Base-by-base conservation (phyloP, 2,329 filamentous ascomycete species). In the Sphaerulina vaccinii region DNA sequence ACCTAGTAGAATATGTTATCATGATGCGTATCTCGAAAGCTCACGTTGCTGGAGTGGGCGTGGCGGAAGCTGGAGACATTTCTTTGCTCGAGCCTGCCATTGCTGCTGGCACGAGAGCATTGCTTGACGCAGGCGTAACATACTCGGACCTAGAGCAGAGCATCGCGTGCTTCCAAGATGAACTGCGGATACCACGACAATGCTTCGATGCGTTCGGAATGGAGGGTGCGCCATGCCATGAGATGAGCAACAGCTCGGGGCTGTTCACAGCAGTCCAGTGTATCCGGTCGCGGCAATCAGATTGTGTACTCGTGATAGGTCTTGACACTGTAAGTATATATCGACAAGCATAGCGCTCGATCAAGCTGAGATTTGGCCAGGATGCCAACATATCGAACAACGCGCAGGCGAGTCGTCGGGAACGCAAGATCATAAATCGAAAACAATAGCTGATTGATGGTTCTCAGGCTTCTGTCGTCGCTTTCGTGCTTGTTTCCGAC, bases 51-150 rank as follows among this genome's bases (percentile, higher is more conserved):
- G 62, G 62, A 21, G 47, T 61, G 29, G 60, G 58, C 9, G 18
- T 54, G 11, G 52, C 61, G 43, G 40, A 23, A 37, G 23, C 29
- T 5, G 32, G 36, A 4, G 21, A 52, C n/a, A 24, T 29, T 22
- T 22, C 49, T 13, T 37, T 56, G 13, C 19, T 49, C 18, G 50
- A 50, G 11, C 33, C 38, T 37, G 55, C 56, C 5, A 39, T 62
- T 13, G 57, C 57, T 37, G 58, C 63, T 15, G 55, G 47, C 11
- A 59, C 61, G 3, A 62, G 63, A 51, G 63, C 63, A 21, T 39
- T 65, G 37, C 39, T 65, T 11, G 63, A 65, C 47, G 62, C 62
- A 11, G 62, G 63, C 9, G 29, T 63, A 13, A 59, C 59, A 16
- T 65, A 63, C 52, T 54, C 49, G 35, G 52, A 64, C 51, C 51